Evolutionary conservation across 1,284 basidiomycete species (phyloP).

Genomic region (Ganoderma lingzhi): DNA sequence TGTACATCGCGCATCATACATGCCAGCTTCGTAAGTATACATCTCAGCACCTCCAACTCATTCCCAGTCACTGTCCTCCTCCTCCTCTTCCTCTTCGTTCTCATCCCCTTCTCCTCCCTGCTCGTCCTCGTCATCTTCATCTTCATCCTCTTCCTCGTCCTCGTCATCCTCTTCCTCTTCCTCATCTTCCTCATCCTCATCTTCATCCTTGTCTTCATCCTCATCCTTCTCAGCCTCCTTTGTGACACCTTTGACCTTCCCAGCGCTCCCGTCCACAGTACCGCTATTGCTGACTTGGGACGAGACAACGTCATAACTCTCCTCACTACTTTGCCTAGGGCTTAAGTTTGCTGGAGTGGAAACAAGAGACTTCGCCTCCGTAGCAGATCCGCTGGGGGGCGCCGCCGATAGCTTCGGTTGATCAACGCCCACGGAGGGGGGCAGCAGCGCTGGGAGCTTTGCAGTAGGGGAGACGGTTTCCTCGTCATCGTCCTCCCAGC

Average conservation of each 20-base stretch:
- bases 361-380: conserved; percentile 40
- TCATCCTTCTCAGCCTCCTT: conserved; percentile 45
- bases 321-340: conserved; percentile 70
- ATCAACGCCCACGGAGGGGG: conserved; percentile 1
- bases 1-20: conserved; percentile 1
- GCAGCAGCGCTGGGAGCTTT: conserved; percentile 17
- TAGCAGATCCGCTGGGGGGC: conserved; percentile 26
- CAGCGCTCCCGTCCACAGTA: conserved; percentile 19
- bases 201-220: conserved; percentile 49
- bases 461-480: conserved; percentile 51
- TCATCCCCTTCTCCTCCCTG: conserved; percentile 32
- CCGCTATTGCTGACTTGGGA: conserved; percentile 48
- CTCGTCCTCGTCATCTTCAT: conserved; percentile 18
- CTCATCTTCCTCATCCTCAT: conserved; percentile 45
- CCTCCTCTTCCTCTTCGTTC: conserved; percentile 50
- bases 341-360: conserved; percentile 52
- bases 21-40: background rate
- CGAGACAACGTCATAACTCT: conserved; percentile 78
- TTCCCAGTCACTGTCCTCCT: conserved; percentile 76
- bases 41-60: conserved; percentile 38
- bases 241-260: conserved; percentile 34
- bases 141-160: background rate
- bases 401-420: conserved; percentile 14
- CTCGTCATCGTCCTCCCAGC: conserved; percentile 83
- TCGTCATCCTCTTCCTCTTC: conserved; percentile 43